A percentile compares a stretch with the other conserved stretches of the same genome.
Conservation (phyloP, 352 stramenopile species). For the Discostella stelligera region DNA sequence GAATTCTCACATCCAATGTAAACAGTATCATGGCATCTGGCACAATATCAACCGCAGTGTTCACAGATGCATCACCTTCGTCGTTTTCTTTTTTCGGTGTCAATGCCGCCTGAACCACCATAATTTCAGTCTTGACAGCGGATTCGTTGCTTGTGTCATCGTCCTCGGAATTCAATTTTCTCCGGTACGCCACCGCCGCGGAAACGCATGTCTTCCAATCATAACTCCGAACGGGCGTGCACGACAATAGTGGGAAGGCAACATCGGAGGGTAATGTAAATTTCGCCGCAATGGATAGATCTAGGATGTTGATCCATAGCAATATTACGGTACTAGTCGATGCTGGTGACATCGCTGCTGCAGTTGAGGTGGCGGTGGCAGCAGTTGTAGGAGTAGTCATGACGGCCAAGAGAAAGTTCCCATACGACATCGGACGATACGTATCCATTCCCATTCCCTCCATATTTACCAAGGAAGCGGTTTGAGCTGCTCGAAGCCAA, state of each 20-base stretch:
- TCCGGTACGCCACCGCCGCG: not conserved
- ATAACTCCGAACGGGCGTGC: not conserved
- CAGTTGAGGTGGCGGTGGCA: not conserved
- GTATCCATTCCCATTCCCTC: not conserved
- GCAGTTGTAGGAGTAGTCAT: not conserved
- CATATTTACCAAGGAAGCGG: not conserved
- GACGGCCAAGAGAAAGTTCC: not conserved
- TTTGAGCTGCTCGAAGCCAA: not conserved
- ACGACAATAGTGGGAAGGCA: not conserved
- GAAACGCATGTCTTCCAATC: not conserved
- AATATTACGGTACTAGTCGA: not conserved
- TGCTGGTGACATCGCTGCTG: not conserved
- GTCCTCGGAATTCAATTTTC: not conserved
- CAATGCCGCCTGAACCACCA: constrained; percentile 3
- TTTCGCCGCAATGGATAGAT: constrained; percentile 4
- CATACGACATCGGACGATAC: not conserved
- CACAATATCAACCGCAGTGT: not conserved
- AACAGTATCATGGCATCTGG: constrained; percentile 15
- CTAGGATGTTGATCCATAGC: constrained; percentile 1
- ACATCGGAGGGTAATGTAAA: not conserved
- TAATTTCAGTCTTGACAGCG: not conserved
- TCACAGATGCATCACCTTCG: not conserved
- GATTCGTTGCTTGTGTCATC: not conserved
- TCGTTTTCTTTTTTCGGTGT: constrained; percentile 5
- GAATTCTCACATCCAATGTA: constrained; percentile 2